Evolutionary conservation across 108 stramenopile genomes (phyloP).

Genomic region (Nitzschia inconspicua): DNA sequence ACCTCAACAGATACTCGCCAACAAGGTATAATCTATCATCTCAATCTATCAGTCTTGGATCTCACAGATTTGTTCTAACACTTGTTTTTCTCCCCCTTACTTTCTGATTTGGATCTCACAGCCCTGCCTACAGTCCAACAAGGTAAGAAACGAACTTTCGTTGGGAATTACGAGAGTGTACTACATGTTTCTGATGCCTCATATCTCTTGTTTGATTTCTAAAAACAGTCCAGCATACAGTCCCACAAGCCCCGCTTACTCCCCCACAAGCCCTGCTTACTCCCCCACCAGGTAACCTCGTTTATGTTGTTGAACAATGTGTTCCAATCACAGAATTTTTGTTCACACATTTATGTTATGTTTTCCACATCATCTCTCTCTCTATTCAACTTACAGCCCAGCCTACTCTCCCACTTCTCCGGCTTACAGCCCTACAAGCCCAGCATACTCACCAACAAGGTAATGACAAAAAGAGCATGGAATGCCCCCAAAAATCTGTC

Average conservation of each 20-base stretch:
- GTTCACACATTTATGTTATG: conserved; percentile 58
- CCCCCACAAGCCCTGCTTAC: conserved; percentile 77
- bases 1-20: too few species aligned
- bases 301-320: too few species aligned
- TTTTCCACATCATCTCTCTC: conserved; percentile 54
- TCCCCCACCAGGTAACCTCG: conserved; percentile 66
- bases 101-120: too few species aligned
- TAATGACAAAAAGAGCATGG: conserved; percentile 21
- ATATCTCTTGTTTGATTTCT: too few species aligned
- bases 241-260: conserved; percentile 41
- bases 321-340: conserved; percentile 54
- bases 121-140: conserved; percentile 72
- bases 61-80: too few species aligned
- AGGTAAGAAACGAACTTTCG: too few species aligned
- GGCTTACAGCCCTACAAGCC: conserved; percentile 57
- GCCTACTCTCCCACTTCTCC: conserved; percentile 73
- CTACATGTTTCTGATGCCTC: too few species aligned
- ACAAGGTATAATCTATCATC: too few species aligned
- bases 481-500: background rate
- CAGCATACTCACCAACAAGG: conserved; percentile 54
- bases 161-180: too few species aligned
- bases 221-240: conserved; percentile 41
- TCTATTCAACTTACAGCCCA: conserved; percentile 69
- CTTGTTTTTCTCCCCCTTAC: too few species aligned
- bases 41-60: too few species aligned